Evolutionary conservation across 306 rosid species (phyloP), one percentile per base, ranked within the genome.

Genomic region (Begonia loranthoides): DNA sequence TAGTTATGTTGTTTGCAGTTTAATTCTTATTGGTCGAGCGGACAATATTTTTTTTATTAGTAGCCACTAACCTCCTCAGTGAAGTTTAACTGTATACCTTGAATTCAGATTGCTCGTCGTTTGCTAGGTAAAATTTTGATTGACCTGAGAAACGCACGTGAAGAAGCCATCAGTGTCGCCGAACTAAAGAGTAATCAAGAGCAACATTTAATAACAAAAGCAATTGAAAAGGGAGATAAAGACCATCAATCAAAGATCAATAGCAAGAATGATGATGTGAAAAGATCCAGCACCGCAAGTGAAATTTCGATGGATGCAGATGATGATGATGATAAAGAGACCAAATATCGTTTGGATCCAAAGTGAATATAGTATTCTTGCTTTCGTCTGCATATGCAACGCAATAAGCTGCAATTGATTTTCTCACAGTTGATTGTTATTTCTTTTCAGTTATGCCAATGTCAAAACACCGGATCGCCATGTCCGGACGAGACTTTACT

Each of bases 291-390:
- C 63, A 58, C 61, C 15, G 49, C 74, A 12, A 76, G 69, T 60
- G 86, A 84, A 16, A 56, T 66, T 57, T 71, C 94, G 11, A 49
- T 76, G 61, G 99, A 90, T 56, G 94, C 79, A 68, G 99, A 90
- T 61, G 99, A 90, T 6, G 99, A 90, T 8, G 95, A 82, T 56
- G 99, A 80, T 53, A 85, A 83, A 56, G 95, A 90, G 77, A 76
- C 87, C 56, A 80, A 90, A 86, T 90, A 90, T 72, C 99, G 99
- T 66, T 69, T 90, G 78, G 94, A 90, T 75, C 99, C 99, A 65
- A 76, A 90, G 99, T 90, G 48, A 69, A 17, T 49, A 66, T 54
- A 47, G 2, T 9, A 60, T 19, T 50, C 61, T 65, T 50, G 17
- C 41, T 8, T 21, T 9, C 14, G 13, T 49, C 24, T 47, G 4